These are phyloP conservation scores for Panellus pusillus DNA, from an alignment of 768 basidiomycete genomes.

Conservation along the genomic window DNA sequence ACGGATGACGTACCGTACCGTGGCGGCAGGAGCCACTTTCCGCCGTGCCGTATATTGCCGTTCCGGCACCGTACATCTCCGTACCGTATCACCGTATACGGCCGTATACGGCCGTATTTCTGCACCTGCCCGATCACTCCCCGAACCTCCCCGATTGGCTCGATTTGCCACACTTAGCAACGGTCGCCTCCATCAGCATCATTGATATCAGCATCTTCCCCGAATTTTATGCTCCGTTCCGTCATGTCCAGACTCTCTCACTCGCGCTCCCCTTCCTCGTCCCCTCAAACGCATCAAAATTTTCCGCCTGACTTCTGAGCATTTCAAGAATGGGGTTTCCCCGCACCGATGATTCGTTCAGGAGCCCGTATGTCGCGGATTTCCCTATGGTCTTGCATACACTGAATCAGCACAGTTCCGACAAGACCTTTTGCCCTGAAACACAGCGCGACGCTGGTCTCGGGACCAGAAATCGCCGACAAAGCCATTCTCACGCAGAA, in stretches of 20 bases:
- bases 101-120: not conserved
- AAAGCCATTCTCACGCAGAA: constrained; percentile 84
- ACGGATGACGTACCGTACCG: not conserved
- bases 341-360: constrained; percentile 99
- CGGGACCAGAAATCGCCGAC: constrained; percentile 97
- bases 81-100: not conserved
- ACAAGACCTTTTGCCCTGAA: constrained; percentile 85
- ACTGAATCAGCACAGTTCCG: constrained; percentile 56
- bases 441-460: constrained; percentile 91
- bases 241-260: constrained; percentile 55
- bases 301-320: constrained; percentile 61
- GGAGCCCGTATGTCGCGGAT: constrained; percentile 65
- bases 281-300: constrained; percentile 54
- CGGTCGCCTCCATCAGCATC: no score
- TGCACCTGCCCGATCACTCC: no score
- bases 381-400: not conserved
- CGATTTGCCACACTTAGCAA: no score
- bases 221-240: not conserved
- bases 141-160: no score
- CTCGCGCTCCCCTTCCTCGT: constrained; percentile 49
- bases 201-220: no score
- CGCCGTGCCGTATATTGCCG: not conserved
- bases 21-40: not conserved
- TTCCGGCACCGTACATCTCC: not conserved
- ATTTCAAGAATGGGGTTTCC: constrained; percentile 85